These are phyloP conservation scores for Russula olivacea DNA, from an alignment of 768 basidiomycete species.

Conservation along the genomic window DNA sequence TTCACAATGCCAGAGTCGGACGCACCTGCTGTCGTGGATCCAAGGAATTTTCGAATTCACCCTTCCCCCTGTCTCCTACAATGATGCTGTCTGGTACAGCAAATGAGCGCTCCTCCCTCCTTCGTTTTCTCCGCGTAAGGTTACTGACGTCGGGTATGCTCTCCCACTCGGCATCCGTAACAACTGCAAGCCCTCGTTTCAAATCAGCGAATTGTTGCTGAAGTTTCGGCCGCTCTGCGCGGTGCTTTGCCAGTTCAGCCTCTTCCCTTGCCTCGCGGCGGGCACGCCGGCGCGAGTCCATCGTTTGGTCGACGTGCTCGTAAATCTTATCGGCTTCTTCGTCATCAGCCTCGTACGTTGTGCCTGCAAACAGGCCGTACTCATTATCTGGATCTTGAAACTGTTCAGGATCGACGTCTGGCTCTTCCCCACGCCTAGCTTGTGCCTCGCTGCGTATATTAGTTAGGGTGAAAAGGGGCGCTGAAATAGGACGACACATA, in stretches of 20 bases:
- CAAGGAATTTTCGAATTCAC: conserved; percentile 70
- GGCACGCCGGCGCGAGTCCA: conserved; percentile 79
- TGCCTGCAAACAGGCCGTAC: conserved; percentile 91
- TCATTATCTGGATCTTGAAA: conserved; percentile 98
- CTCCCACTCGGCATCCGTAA: conserved; percentile 93
- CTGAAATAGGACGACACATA: conserved; percentile 36
- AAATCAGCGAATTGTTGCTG: conserved; percentile 95
- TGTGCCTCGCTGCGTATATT: conserved; percentile 66
- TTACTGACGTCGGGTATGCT: conserved; percentile 94
- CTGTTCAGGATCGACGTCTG: conserved; percentile 82
- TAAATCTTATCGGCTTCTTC: conserved; percentile 97
- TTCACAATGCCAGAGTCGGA: conserved; percentile 13
- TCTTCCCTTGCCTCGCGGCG: conserved; percentile 77
- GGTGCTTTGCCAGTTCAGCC: conserved; percentile 65
- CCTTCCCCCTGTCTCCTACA: conserved; percentile 73
- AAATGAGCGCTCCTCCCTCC: conserved; percentile 78
- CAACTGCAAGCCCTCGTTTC: conserved; percentile 79
- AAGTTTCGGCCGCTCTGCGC: conserved; percentile 88
- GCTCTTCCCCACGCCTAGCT: conserved; percentile 79
- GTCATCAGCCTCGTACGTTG: conserved; percentile 94
- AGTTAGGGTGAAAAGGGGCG: conserved; percentile 5
- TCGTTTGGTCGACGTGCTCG: conserved; percentile 81
- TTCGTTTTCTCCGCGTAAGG: conserved; percentile 84
- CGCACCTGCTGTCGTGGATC: conserved; percentile 75
- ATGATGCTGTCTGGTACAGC: conserved; percentile 92